A percentile compares a stretch with the other conserved stretches of the same genome.
Evolutionary conservation across 768 basidiomycete genomes (phyloP).

Genomic region (Lepiota venenata): DNA sequence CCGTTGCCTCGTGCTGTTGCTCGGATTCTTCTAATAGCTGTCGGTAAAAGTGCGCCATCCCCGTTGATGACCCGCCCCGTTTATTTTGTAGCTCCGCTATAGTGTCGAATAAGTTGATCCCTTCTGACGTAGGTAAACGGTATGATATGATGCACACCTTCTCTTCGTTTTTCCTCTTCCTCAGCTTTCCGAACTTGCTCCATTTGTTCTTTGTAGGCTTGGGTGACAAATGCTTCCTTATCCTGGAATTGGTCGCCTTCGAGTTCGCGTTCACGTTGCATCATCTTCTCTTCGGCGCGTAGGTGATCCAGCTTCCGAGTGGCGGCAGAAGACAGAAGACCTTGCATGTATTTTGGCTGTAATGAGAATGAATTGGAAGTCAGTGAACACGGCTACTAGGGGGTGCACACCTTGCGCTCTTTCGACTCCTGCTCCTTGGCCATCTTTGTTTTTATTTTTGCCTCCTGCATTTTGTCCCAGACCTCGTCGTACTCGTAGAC

Average conservation of each 20-base stretch:
- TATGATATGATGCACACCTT: constrained; percentile 54
- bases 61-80: constrained; percentile 52
- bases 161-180: constrained; percentile 85
- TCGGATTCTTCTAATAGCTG: constrained; percentile 77
- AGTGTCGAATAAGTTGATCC: background rate
- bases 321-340: constrained; percentile 75
- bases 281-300: constrained; percentile 97
- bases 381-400: background rate
- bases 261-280: constrained; percentile 85
- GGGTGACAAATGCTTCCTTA: constrained; percentile 97
- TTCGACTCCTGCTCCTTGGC: constrained; percentile 72
- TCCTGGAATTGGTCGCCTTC: constrained; percentile 94
- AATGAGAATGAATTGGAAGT: constrained; percentile 1
- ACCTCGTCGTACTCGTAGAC: constrained; percentile 97
- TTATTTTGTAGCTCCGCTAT: constrained; percentile 59
- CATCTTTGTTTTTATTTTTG: constrained; percentile 69
- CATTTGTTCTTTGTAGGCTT: constrained; percentile 96
- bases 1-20: constrained; percentile 80
- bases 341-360: constrained; percentile 91
- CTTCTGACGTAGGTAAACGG: background rate
- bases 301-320: constrained; percentile 86
- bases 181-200: constrained; percentile 87
- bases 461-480: constrained; percentile 93
- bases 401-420: constrained; percentile 66
- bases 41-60: constrained; percentile 85